A percentile compares a stretch with the other conserved stretches of the same genome.
Conservation (phyloP, 2,329 filamentous ascomycete genomes). For the Colletotrichum acutatum region DNA sequence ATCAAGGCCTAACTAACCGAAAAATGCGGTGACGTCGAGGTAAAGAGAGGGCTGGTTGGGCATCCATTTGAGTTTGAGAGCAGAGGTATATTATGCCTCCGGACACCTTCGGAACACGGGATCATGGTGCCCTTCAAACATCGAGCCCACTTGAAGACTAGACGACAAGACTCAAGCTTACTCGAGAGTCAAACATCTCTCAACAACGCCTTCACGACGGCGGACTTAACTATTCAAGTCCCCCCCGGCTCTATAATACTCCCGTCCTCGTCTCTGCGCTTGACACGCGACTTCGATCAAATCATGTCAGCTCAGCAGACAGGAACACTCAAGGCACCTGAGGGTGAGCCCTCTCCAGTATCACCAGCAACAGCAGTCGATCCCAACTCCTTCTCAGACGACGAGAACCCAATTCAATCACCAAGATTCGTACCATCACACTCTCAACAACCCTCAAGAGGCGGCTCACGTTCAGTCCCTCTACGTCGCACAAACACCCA, state of each 20-base stretch:
- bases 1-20: slow-evolving; percentile 26
- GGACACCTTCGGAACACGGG: not conserved
- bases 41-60: slow-evolving; percentile 13
- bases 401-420: slow-evolving; percentile 1
- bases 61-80: slow-evolving; percentile 16
- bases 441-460: slow-evolving; percentile 22
- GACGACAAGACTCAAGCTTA: slow-evolving; percentile 9
- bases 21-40: slow-evolving; percentile 30
- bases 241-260: slow-evolving; percentile 12
- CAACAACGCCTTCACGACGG: slow-evolving; percentile 4
- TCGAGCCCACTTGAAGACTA: not conserved
- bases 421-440: slow-evolving; percentile 3
- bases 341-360: slow-evolving; percentile 29
- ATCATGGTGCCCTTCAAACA: not conserved
- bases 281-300: slow-evolving; percentile 15
- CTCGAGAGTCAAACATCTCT: not conserved
- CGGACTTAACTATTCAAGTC: slow-evolving; percentile 2
- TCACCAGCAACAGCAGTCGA: slow-evolving; percentile 35
- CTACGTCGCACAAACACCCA: slow-evolving; percentile 1
- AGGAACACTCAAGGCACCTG: slow-evolving; percentile 22
- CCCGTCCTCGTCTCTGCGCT: slow-evolving; percentile 9
- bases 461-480: slow-evolving; percentile 14
- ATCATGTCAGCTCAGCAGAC: slow-evolving; percentile 35
- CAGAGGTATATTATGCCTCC: slow-evolving; percentile 26
- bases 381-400: slow-evolving; percentile 30